These are phyloP conservation scores for Hortiboletus flavorubellus DNA, from an alignment of 768 basidiomycete species.

Conservation along the genomic window DNA sequence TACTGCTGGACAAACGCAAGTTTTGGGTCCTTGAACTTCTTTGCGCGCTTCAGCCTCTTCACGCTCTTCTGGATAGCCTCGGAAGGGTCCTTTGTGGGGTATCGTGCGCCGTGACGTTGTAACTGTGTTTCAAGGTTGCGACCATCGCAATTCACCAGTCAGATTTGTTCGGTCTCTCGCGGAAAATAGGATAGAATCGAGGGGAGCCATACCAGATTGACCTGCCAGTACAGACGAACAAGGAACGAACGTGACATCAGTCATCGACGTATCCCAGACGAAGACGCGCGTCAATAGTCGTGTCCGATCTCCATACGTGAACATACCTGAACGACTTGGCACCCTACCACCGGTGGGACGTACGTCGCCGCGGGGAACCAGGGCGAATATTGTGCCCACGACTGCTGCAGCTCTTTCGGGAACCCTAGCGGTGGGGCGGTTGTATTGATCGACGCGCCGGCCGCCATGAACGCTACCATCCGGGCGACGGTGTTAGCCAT, in stretches of 20 bases:
- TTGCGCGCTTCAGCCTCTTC: constrained; percentile 48
- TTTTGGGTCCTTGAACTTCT: constrained; percentile 38
- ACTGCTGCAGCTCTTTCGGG: constrained; percentile 17
- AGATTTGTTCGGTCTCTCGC: background rate
- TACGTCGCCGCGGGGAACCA: constrained; percentile 48
- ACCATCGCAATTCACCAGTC: background rate
- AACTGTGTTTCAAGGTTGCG: constrained; percentile 39
- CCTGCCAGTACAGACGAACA: constrained; percentile 1
- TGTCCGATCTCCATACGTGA: background rate
- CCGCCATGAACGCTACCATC: background rate
- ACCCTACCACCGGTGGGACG: constrained; percentile 40
- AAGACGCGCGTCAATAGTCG: background rate
- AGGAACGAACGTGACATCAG: background rate
- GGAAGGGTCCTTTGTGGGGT: constrained; percentile 50
- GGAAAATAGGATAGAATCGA: background rate
- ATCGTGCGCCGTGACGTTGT: constrained; percentile 76
- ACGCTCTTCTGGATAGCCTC: constrained; percentile 44
- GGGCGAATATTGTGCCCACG: constrained; percentile 61
- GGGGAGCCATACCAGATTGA: constrained; percentile 14
- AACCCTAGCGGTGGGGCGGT: constrained; percentile 10
- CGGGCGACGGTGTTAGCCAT: background rate
- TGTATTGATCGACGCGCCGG: background rate
- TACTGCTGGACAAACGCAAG: constrained; percentile 55
- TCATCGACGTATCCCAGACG: background rate
- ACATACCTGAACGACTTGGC: constrained; percentile 51